Conservation (phyloP, 2,329 filamentous ascomycete genomes). For the Fusarium begoniae region DNA sequence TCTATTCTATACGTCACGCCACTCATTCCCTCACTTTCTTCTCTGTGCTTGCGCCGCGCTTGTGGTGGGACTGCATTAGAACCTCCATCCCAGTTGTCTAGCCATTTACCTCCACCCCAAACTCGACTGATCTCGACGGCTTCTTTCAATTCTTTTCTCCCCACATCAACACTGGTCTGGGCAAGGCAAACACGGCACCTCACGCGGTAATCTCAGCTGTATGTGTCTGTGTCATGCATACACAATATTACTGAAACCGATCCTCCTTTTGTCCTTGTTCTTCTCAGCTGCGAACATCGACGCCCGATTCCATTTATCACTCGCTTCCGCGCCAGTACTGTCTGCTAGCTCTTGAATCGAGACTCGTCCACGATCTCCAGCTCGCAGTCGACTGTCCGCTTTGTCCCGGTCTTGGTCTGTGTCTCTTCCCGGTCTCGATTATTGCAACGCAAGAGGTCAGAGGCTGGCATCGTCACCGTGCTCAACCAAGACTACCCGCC, state of each 20-base stretch:
- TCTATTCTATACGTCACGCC: slow-evolving; percentile 25
- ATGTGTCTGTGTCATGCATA: slow-evolving; percentile 33
- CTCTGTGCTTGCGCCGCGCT: slow-evolving; percentile 21
- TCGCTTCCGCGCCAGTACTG: slow-evolving; percentile 19
- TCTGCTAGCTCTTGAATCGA: slow-evolving; percentile 8
- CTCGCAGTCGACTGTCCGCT: slow-evolving; percentile 13
- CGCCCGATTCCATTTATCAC: slow-evolving; percentile 4
- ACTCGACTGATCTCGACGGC: slow-evolving; percentile 26
- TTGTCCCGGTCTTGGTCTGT: slow-evolving; percentile 38
- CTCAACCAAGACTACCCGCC: slow-evolving; percentile 28
- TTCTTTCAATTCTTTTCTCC: slow-evolving; percentile 29
- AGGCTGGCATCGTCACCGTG: slow-evolving; percentile 40
- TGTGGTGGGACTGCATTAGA: slow-evolving; percentile 33
- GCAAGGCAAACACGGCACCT: slow-evolving; percentile 26
- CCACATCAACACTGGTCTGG: slow-evolving; percentile 24
- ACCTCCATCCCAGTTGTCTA: slow-evolving; percentile 27
- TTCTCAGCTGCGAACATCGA: slow-evolving; percentile 26
- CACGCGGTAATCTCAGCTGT: slow-evolving; percentile 38
- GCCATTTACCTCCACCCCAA: slow-evolving; percentile 17
- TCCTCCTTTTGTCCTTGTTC: slow-evolving; percentile 13
- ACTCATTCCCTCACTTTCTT: slow-evolving; percentile 20
- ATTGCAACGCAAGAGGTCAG: slow-evolving; percentile 29
- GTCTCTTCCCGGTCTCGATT: slow-evolving; percentile 23
- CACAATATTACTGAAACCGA: slow-evolving; percentile 26
- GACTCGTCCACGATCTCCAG: slow-evolving; percentile 23